These are phyloP conservation scores for Alloteropsis semialata DNA, from an alignment of 176 grass and related monocot species.

Conservation along the genomic window DNA sequence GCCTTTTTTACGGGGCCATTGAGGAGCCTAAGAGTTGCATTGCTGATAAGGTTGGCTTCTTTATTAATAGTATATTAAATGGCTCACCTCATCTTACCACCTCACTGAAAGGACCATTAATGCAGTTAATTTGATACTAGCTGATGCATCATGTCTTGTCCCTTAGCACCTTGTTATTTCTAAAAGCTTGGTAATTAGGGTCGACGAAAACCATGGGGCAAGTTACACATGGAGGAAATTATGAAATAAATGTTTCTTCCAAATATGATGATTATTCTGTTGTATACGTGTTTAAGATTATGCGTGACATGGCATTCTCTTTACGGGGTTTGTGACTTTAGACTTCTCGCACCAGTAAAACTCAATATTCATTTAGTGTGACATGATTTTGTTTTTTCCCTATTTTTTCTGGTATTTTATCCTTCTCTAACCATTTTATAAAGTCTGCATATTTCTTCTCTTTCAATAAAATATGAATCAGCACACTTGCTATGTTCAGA, in stretches of 20 bases:
- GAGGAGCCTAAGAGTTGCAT: neutral
- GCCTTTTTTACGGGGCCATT: neutral
- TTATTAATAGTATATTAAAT: neutral
- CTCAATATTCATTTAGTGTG: neutral
- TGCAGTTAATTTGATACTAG: neutral
- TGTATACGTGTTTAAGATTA: neutral
- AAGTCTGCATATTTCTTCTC: neutral
- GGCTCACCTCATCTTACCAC: slow-evolving; percentile 14
- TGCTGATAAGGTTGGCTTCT: neutral
- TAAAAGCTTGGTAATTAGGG: neutral
- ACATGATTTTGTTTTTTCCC: neutral
- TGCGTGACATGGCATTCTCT: neutral
- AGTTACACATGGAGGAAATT: neutral
- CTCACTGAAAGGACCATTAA: slow-evolving; percentile 10
- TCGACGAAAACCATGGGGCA: slow-evolving; percentile 15
- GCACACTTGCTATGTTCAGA: neutral
- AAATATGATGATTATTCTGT: neutral
- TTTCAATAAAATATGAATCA: neutral
- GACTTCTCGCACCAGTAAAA: no score
- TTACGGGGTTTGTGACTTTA: neutral
- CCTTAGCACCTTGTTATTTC: slow-evolving; percentile 24
- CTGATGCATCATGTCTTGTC: slow-evolving; percentile 19
- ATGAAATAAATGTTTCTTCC: neutral
- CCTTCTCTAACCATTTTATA: neutral
- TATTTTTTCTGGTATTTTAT: neutral